Percentiles rank a stretch among this genome's conserved stretches.
Evolutionary conservation across 1,284 basidiomycete genomes (phyloP).

Genomic region (Stygiomarasmius scandens): DNA sequence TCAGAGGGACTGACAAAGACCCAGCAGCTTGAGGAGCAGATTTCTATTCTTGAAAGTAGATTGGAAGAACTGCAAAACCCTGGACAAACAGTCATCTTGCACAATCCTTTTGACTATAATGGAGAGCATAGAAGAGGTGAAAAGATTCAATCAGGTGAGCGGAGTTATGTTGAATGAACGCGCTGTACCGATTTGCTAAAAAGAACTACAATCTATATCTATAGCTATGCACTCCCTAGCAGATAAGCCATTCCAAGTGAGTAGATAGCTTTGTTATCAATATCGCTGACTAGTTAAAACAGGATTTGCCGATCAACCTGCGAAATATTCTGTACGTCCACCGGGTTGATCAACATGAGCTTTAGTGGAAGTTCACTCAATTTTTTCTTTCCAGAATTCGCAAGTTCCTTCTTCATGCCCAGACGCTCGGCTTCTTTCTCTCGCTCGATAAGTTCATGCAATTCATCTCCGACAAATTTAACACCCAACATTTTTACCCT

Average conservation of each 20-base stretch:
- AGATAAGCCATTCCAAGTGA: background rate
- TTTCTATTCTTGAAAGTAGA: slow-evolving; percentile 15
- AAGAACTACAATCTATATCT: too few species aligned
- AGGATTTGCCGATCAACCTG: background rate
- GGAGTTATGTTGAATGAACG: background rate
- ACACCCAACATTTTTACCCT: slow-evolving; percentile 14
- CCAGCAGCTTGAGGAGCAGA: slow-evolving; percentile 9
- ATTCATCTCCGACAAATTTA: slow-evolving; percentile 7
- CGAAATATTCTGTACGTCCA: background rate
- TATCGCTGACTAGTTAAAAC: too few species aligned
- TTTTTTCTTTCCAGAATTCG: slow-evolving; percentile 16
- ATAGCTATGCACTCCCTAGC: background rate
- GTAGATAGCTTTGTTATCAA: too few species aligned
- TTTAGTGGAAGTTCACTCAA: background rate
- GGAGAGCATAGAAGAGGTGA: background rate
- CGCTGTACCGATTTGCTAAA: too few species aligned
- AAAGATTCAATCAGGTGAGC: background rate
- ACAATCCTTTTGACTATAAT: background rate
- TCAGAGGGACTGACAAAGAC: slow-evolving; percentile 10
- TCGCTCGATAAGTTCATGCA: slow-evolving; percentile 17
- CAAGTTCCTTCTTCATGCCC: slow-evolving; percentile 21
- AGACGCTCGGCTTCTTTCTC: slow-evolving; percentile 27
- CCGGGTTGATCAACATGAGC: too few species aligned
- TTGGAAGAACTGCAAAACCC: slow-evolving; percentile 15
- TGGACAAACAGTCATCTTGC: background rate